Evolutionary conservation across 768 basidiomycete species (phyloP).

Genomic region (Agaricus subrufescens): DNA sequence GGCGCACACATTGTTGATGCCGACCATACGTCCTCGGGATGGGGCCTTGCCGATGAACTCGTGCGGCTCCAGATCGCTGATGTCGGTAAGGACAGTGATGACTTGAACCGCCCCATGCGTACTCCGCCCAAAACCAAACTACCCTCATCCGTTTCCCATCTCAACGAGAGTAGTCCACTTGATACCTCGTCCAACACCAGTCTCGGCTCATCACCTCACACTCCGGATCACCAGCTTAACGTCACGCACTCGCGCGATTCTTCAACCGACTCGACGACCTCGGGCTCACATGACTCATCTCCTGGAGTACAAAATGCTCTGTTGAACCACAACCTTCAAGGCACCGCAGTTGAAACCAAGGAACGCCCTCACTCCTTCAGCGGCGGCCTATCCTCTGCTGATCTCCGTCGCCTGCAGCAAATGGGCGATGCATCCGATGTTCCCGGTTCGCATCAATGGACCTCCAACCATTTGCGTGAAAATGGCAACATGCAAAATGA

Average conservation of each 20-base stretch:
- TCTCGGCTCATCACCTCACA: slow-evolving; percentile 67
- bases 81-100: slow-evolving; percentile 45
- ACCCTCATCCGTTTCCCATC: slow-evolving; percentile 47
- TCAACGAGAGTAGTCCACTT: slow-evolving; percentile 64
- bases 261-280: slow-evolving; percentile 70
- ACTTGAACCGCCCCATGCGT: slow-evolving; percentile 48
- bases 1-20: slow-evolving; percentile 62
- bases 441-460: slow-evolving; percentile 46
- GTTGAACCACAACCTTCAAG: slow-evolving; percentile 33
- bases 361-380: slow-evolving; percentile 82
- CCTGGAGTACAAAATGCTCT: slow-evolving; percentile 48
- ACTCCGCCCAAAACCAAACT: slow-evolving; percentile 68
- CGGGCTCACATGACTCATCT: slow-evolving; percentile 51
- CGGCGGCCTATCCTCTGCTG: slow-evolving; percentile 69
- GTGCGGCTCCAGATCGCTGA: slow-evolving; percentile 66
- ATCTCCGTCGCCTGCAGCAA: slow-evolving; percentile 72
- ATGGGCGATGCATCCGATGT: slow-evolving; percentile 47
- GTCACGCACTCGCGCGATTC: slow-evolving; percentile 78
- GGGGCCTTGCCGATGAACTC: slow-evolving; percentile 73
- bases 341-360: slow-evolving; percentile 63
- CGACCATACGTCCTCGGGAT: slow-evolving; percentile 46
- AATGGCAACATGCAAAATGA: slow-evolving; percentile 26
- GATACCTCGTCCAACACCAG: slow-evolving; percentile 71
- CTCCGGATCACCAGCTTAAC: slow-evolving; percentile 60
- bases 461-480: slow-evolving; percentile 46